Evolutionary conservation across 2,329 filamentous ascomycete species (phyloP).

Genomic region (Hypocrella siamensis): DNA sequence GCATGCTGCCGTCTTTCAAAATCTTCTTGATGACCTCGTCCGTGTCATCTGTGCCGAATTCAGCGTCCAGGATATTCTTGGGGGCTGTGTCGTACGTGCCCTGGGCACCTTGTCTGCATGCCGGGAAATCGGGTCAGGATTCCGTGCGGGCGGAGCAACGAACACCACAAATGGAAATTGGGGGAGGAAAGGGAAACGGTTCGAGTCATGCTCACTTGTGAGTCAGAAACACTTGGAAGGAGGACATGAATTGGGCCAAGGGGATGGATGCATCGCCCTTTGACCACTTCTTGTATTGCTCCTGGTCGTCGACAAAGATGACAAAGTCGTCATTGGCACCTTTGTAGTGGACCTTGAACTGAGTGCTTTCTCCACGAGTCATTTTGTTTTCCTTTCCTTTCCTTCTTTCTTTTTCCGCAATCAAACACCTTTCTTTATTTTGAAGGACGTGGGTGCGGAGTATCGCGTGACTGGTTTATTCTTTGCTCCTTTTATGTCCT

Average conservation of each 20-base stretch:
- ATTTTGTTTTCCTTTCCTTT: constrained; percentile 26
- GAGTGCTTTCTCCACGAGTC: constrained; percentile 54
- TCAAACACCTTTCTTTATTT: not conserved
- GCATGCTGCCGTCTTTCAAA: constrained; percentile 56
- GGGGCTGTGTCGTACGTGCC: constrained; percentile 64
- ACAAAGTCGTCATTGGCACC: constrained; percentile 46
- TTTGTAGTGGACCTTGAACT: constrained; percentile 77
- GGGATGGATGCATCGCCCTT: constrained; percentile 60
- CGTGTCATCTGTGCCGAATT: constrained; percentile 70
- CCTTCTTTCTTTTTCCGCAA: not conserved
- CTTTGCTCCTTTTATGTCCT: not conserved
- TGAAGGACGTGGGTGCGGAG: not conserved
- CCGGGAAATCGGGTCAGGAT: not conserved
- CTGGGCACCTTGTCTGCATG: constrained; percentile 63
- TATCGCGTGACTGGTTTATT: not conserved
- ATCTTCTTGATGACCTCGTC: constrained; percentile 76
- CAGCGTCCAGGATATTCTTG: constrained; percentile 59
- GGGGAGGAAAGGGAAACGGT: not conserved
- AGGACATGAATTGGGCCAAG: constrained; percentile 68
- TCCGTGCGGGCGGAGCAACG: not conserved
- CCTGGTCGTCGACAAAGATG: constrained; percentile 41
- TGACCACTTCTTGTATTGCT: constrained; percentile 63
- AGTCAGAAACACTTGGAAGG: constrained; percentile 81
- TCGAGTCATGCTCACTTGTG: constrained; percentile 70
- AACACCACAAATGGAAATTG: not conserved